Percentiles rank a stretch among this genome's conserved stretches.
Conservation (phyloP, 164 flowering plant genomes). For the Aristolochia contorta region DNA sequence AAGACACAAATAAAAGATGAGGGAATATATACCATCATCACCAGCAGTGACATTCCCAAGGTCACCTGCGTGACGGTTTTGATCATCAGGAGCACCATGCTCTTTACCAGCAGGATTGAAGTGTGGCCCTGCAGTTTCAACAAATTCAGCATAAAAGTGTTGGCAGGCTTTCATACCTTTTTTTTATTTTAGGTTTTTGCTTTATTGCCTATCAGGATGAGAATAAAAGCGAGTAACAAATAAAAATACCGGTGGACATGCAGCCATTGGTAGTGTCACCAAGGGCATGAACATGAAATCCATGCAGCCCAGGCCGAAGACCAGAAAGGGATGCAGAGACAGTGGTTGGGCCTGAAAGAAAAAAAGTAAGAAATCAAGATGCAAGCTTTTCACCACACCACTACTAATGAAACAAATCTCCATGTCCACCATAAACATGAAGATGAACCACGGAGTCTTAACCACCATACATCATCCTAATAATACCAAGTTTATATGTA, state of each 20-base stretch:
- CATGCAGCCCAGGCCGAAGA: slow-evolving; percentile 85
- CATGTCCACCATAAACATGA: too few species aligned
- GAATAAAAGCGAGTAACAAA: not conserved
- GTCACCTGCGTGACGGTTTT: slow-evolving; percentile 94
- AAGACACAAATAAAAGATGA: not conserved
- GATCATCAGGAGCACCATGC: slow-evolving; percentile 96
- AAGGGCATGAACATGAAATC: slow-evolving; percentile 95
- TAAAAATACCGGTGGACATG: slow-evolving; percentile 76
- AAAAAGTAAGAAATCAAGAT: not conserved
- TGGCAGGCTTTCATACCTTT: too few species aligned
- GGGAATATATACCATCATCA: slow-evolving; percentile 57
- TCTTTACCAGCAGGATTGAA: slow-evolving; percentile 76
- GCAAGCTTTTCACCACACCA: not conserved
- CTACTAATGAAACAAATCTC: too few species aligned
- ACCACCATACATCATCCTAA: not conserved
- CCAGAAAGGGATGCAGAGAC: slow-evolving; percentile 77
- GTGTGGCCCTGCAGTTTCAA: slow-evolving; percentile 48
- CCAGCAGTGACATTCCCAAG: slow-evolving; percentile 77
- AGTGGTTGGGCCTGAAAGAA: slow-evolving; percentile 55
- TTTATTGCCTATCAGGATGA: not conserved
- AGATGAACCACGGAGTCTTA: not conserved
- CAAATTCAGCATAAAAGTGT: not conserved
- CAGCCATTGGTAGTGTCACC: slow-evolving; percentile 99
- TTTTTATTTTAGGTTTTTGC: too few species aligned
- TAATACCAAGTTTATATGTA: not conserved